Base-by-base conservation (phyloP, 2,329 filamentous ascomycete genomes). In the Ilyonectria destructans region DNA sequence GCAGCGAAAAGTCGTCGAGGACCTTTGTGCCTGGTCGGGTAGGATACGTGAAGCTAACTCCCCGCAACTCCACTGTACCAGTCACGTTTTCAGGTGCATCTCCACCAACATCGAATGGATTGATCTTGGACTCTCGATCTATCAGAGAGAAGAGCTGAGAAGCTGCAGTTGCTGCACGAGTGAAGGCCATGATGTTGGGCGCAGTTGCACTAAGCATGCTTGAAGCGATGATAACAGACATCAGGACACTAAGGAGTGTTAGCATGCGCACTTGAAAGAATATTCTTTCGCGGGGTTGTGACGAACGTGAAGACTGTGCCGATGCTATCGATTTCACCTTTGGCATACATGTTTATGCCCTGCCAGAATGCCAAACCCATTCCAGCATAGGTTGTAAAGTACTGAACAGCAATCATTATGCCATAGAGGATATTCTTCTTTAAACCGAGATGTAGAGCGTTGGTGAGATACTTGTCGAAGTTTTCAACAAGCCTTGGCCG, bases 1-100 rank as follows among this genome's bases (percentile, higher is more conserved):
- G 80, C 5, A 92, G 77, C 69, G 84, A 84, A 4, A 92, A 78
- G 4, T 83, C 80, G 65, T 90, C 84, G 4, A 92, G 79, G 0
- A 92, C 87, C 64, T 86, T 87, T 56, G 88, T 84, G 62, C 88
- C 83, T 0, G 87, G 86, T 13, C 90, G 83, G 45, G 81, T 87
- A 0, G 92, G 92, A 75, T 94, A 94, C 1, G 90, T 86, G 71
- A 94, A 93, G 31, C 84, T 85, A 9, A 94, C 85, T 43, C 40
- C 40, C 17, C 8, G 1, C 45, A 12, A 2, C 15, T 19, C 40
- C 1, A 43, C n/a, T n/a, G 8, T 8, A 2, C 40, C 40, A 17
- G 40, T n/a, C 15, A 43, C n/a, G 15, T n/a, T 17, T n/a, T 17
- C 15, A 6, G 40, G 40, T 5, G 8, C n/a, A 2, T 19, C 40